Conservation (phyloP, 148 eudicot genomes). For the Polygonum aviculare region DNA sequence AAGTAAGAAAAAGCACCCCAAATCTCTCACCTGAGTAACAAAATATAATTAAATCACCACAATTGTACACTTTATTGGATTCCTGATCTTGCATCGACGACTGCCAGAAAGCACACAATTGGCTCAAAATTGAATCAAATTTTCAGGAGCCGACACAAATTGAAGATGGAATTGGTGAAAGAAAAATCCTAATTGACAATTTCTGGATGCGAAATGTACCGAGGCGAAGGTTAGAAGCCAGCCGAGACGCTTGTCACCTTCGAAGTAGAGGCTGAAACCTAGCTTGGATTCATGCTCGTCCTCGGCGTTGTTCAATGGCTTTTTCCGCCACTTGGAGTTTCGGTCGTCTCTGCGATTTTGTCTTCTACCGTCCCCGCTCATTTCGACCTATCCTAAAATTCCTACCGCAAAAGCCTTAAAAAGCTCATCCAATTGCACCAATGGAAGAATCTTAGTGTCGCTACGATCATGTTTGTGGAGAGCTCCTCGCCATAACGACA, state of each 20-base stretch:
- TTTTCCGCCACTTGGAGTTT: constrained; percentile 50
- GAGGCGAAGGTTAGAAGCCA: constrained; percentile 84
- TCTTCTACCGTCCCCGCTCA: constrained; percentile 50
- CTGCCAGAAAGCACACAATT: constrained; percentile 26
- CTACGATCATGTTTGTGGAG: too few relatives aligned
- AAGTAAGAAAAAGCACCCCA: not conserved
- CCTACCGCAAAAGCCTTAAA: too few relatives aligned
- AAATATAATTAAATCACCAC: constrained; percentile 93
- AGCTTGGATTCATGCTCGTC: constrained; percentile 81
- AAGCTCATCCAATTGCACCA: too few relatives aligned
- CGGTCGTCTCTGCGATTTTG: constrained; percentile 39
- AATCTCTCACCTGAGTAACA: constrained; percentile 70
- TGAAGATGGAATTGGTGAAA: constrained; percentile 2
- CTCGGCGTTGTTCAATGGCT: constrained; percentile 46
- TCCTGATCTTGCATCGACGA: constrained; percentile 91
- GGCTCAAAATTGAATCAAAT: not conserved
- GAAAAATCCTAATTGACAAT: constrained; percentile 1
- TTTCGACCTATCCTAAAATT: constrained; percentile 9
- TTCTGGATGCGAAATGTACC: constrained; percentile 18
- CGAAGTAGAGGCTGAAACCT: constrained; percentile 62
- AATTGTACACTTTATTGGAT: constrained; percentile 67
- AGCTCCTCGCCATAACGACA: too few relatives aligned
- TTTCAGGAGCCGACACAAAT: not conserved
- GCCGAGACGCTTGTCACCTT: constrained; percentile 94
- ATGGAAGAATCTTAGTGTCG: too few relatives aligned